Percentiles rank a stretch among this genome's conserved stretches.
Evolutionary conservation across 176 grass and related monocot species (phyloP).

Genomic region (Oryza meyeriana): DNA sequence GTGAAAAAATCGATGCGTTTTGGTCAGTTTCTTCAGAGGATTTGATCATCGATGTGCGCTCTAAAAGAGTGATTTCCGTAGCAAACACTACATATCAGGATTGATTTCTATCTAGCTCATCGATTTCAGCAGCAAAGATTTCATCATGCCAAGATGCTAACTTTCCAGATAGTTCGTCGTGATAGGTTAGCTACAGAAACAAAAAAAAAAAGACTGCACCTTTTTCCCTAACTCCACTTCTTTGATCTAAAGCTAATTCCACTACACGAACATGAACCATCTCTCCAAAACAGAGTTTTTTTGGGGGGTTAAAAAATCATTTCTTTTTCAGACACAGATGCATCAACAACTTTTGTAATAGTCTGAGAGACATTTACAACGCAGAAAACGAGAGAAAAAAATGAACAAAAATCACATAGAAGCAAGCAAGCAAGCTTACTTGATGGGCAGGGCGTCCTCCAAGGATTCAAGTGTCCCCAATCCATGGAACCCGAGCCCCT

Average conservation of each 20-base stretch:
- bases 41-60: neutral
- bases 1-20: neutral
- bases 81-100: neutral
- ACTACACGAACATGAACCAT: neutral
- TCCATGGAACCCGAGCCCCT: constrained; percentile 28
- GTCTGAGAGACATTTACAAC: neutral
- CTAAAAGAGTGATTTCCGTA: neutral
- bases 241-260: constrained; percentile 5
- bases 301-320: neutral
- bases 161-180: neutral
- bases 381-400: neutral
- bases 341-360: neutral
- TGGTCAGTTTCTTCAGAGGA: constrained; percentile 6
- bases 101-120: neutral
- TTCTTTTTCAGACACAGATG: neutral
- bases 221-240: neutral
- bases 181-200: neutral
- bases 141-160: neutral
- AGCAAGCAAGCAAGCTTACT: constrained; percentile 24
- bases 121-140: neutral
- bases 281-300: neutral
- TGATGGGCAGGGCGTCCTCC: constrained; percentile 61
- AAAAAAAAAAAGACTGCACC: neutral
- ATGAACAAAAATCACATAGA: neutral
- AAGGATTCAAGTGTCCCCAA: constrained; percentile 48